Conservation (phyloP, 371 early-diverging fungal species). For the Circinella umbellata region DNA sequence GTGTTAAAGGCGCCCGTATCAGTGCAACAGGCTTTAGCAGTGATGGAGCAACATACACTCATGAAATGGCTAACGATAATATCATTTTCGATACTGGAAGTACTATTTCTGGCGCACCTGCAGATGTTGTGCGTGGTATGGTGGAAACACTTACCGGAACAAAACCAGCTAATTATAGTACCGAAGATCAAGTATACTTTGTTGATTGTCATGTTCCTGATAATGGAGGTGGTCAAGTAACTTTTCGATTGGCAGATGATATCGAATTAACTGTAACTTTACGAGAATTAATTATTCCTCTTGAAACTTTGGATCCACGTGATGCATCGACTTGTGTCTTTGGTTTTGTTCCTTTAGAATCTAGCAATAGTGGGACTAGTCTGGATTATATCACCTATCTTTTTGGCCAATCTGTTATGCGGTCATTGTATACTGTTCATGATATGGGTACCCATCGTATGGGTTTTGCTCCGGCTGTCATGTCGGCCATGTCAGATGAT, state of each 20-base stretch:
- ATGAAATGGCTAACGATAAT: not conserved
- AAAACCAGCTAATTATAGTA: not conserved
- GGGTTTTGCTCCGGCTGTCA: constrained; percentile 39
- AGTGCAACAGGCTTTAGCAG: not conserved
- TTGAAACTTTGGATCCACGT: constrained; percentile 25
- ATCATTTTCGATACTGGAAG: constrained; percentile 49
- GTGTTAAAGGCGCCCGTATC: constrained; percentile 26
- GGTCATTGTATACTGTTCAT: constrained; percentile 46
- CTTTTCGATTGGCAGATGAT: not conserved
- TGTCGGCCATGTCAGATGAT: not conserved
- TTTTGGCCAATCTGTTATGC: constrained; percentile 44
- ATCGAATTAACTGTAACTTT: constrained; percentile 29
- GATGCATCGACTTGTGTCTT: constrained; percentile 36
- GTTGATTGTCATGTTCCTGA: constrained; percentile 22
- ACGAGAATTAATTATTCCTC: constrained; percentile 39
- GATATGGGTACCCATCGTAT: constrained; percentile 46
- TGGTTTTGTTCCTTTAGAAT: constrained; percentile 38
- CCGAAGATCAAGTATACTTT: not conserved
- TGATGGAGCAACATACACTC: not conserved
- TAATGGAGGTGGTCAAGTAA: not conserved
- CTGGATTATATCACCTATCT: constrained; percentile 29
- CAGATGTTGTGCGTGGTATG: not conserved
- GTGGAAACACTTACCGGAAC: not conserved
- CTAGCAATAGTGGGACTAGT: not conserved
- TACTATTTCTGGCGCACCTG: constrained; percentile 42